Evolutionary conservation across 495 filamentous ascomycete genomes (phyloP), one percentile per base, ranked within the genome.

Genomic region (Cairneyella variabilis): DNA sequence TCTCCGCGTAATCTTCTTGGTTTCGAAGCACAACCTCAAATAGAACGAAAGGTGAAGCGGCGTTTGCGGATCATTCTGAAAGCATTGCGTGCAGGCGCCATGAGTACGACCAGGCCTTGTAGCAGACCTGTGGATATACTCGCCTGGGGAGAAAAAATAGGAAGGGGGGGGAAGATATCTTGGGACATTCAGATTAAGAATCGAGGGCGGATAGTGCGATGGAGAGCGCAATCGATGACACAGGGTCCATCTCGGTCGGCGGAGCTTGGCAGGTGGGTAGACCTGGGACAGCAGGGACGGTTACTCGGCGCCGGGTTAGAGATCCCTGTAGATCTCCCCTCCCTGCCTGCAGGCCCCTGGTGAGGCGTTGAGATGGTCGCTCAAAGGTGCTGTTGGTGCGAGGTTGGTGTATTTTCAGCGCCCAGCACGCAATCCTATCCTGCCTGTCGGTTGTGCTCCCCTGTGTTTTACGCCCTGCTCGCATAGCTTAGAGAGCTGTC

Each of bases 11-110:
- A 47, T 40, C 48, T 52, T 44, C n/a, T 39, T 42, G n/a, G 41
- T 44, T 48, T 59, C 26, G 52, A 51, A 25, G 26, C 12, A 32
- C n/a, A 21, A 14, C 42, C 42, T 64, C 44, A 64, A 16, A 64
- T 53, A 28, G 57, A 60, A 44, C 61, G 56, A 41, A 60, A 56
- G 14, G 57, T 57, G 47, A 60, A 64, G 40, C 57, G 26, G 30
- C 61, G 61, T 60, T 64, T 64, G 47, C 57, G 54, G 46, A 60
- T 60, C 61, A 60, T 59, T 55, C 54, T 58, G 50, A 51, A 60
- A 43, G 36, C 39, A 25, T 51, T 64, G 53, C 34, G 51, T 25
- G 51, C 17, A 26, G 51, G 41, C 14, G 50, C 61, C 61, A 60
- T 58, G 50, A 26, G 28, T 7, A 50, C 26, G 42, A 49, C 22